phyloP scores from a whole-genome alignment of 2,329 filamentous ascomycete species.

The Alternaria ventricosa region DNA sequence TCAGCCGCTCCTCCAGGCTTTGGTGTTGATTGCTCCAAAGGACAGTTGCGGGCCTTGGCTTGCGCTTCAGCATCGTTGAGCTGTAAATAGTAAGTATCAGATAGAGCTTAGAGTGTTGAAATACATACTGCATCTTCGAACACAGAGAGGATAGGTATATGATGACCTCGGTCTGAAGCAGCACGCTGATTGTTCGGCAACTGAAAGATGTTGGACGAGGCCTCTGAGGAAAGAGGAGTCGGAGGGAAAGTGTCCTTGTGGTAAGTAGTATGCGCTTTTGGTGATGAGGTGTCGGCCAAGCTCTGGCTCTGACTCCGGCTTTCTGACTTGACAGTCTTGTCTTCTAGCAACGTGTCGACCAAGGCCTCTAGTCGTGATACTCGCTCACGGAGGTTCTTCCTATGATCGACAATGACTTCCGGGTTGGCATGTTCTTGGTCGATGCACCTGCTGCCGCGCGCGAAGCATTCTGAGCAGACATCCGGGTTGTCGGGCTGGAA shows the following conservation, averaged over 20 bases:
- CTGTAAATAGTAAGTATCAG: conserved; percentile 28
- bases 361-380: conserved; percentile 52
- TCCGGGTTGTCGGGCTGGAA: conserved; percentile 49
- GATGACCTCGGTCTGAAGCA: conserved; percentile 36
- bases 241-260: conserved; percentile 37
- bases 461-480: conserved; percentile 55
- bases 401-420: conserved; percentile 50
- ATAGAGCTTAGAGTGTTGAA: not conserved
- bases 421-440: conserved; percentile 53
- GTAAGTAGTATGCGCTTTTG: conserved; percentile 32
- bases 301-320: conserved; percentile 31
- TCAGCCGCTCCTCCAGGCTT: conserved; percentile 12
- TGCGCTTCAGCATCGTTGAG: conserved; percentile 46
- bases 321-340: conserved; percentile 42
- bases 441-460: conserved; percentile 54
- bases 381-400: conserved; percentile 53
- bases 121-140: conserved; percentile 49
- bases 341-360: conserved; percentile 48
- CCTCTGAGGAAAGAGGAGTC: conserved; percentile 44
- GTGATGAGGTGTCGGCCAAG: conserved; percentile 35
- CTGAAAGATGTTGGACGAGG: conserved; percentile 29
- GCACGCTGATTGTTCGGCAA: conserved; percentile 31
- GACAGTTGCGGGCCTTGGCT: conserved; percentile 35
- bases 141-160: conserved; percentile 47
- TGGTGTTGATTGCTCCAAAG: conserved; percentile 24